Percentiles rank a stretch among this genome's conserved stretches.
phyloP scores from a whole-genome alignment of 257 asterid genomes.

The Solanum pinnatisectum region DNA sequence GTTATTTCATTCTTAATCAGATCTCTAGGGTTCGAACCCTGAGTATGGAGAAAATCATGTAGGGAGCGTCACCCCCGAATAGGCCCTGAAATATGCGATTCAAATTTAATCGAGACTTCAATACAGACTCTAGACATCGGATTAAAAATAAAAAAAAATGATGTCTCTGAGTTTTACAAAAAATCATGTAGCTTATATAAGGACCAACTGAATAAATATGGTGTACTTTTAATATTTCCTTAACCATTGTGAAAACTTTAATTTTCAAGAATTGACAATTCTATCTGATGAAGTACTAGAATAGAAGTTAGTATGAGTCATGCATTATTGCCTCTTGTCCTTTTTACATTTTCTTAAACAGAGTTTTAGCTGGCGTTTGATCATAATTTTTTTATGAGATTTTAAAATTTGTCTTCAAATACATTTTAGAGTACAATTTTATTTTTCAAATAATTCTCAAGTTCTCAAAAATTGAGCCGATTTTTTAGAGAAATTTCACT shows the following conservation, averaged over 20 bases:
- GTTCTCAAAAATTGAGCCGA: background rate
- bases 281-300: background rate
- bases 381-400: background rate
- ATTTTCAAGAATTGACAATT: background rate
- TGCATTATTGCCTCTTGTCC: background rate
- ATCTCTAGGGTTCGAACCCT: accelerated
- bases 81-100: too few relatives aligned
- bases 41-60: too few relatives aligned
- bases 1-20: too few relatives aligned
- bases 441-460: background rate
- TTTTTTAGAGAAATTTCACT: background rate
- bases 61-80: too few relatives aligned
- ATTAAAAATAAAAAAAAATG: too few relatives aligned
- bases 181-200: background rate
- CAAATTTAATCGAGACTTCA: too few relatives aligned
- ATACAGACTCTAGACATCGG: too few relatives aligned
- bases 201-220: background rate
- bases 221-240: background rate
- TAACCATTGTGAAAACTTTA: background rate
- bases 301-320: background rate
- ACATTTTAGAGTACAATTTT: too few relatives aligned
- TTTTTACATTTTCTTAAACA: too few relatives aligned
- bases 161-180: background rate
- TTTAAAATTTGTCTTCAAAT: background rate
- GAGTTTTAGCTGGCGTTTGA: background rate